Evolutionary conservation across 345 rosid species (phyloP).

Genomic region (Eucalyptus polybractea): DNA sequence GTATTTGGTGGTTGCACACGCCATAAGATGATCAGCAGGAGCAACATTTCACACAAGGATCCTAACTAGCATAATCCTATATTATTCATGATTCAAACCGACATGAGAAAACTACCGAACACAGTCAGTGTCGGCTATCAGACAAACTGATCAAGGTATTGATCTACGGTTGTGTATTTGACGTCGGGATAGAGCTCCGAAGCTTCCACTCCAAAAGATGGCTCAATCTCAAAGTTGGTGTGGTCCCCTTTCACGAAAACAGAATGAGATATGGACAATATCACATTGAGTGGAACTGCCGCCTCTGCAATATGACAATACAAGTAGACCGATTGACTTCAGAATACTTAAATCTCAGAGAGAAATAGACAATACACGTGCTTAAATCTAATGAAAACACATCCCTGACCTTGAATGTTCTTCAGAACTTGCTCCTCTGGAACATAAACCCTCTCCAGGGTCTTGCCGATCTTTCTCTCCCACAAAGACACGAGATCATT

Average conservation of each 20-base stretch:
- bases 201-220: background rate
- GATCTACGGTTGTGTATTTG: background rate
- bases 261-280: background rate
- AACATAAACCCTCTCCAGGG: no score
- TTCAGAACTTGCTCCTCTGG: no score
- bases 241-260: background rate
- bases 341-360: no score
- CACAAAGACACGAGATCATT: no score
- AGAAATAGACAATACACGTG: no score
- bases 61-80: background rate
- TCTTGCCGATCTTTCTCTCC: no score
- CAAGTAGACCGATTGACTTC: background rate
- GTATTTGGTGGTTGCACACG: no score
- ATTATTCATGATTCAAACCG: background rate
- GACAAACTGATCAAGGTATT: background rate
- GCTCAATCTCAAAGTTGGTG: background rate
- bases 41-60: background rate
- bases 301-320: background rate
- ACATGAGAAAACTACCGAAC: background rate
- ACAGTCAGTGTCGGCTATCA: background rate
- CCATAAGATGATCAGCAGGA: background rate
- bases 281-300: background rate
- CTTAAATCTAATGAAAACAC: no score
- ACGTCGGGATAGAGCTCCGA: background rate
- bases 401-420: no score